Percentiles rank a stretch among this genome's conserved stretches.
These are phyloP conservation scores for Diplodia scrobiculata DNA, from an alignment of 2,329 filamentous ascomycete genomes.

Conservation along the genomic window DNA sequence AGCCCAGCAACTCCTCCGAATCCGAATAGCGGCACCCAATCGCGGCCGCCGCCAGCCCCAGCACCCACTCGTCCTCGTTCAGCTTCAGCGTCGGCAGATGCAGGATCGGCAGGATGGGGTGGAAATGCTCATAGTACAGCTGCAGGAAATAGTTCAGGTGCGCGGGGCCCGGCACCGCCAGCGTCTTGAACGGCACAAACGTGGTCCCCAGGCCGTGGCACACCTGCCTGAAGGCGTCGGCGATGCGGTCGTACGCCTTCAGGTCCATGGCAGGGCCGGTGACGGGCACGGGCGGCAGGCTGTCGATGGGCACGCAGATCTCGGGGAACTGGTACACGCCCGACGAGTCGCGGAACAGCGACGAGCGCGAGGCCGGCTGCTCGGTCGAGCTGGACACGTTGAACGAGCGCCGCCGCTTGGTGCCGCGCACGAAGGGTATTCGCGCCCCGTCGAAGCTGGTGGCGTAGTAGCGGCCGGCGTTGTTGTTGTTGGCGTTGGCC, in stretches of 20 bases:
- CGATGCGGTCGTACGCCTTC: constrained; percentile 22
- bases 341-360: constrained; percentile 10
- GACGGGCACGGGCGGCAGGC: not conserved
- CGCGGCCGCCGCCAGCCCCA: constrained; percentile 3
- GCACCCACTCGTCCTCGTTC: constrained; percentile 18
- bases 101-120: constrained; percentile 24
- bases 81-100: constrained; percentile 11
- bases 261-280: constrained; percentile 12
- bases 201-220: constrained; percentile 5
- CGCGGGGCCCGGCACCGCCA: not conserved
- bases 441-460: constrained; percentile 16
- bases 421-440: constrained; percentile 19
- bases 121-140: constrained; percentile 26
- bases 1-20: constrained; percentile 8
- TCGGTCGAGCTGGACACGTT: constrained; percentile 1
- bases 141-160: constrained; percentile 25
- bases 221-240: constrained; percentile 4
- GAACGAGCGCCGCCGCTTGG: constrained; percentile 6
- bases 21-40: constrained; percentile 17
- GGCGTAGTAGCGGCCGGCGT: not conserved
- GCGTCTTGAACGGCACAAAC: constrained; percentile 14
- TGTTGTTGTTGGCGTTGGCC: not conserved
- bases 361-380: not conserved
- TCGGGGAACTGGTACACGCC: constrained; percentile 19
- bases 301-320: constrained; percentile 18